Evolutionary conservation across 2,329 filamentous ascomycete genomes (phyloP).

Genomic region (Stachybotrys chlorohalonatus): DNA sequence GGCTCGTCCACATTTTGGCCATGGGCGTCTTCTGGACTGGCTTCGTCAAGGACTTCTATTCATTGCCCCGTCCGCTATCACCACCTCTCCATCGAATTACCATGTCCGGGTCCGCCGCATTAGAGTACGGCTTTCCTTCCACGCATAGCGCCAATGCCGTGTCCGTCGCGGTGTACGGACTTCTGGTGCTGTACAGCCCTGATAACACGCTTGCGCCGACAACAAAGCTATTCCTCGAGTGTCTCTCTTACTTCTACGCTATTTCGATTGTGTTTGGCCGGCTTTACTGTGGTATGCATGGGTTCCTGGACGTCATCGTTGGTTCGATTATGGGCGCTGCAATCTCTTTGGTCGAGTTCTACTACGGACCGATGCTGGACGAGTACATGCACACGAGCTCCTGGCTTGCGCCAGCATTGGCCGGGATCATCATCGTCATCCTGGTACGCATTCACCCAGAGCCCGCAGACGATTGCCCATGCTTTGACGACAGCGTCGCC

Average conservation of each 20-base stretch:
- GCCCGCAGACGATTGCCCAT: constrained; percentile 92
- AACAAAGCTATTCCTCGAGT: constrained; percentile 54
- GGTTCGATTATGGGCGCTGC: constrained; percentile 69
- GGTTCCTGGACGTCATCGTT: constrained; percentile 81
- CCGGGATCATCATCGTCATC: constrained; percentile 58
- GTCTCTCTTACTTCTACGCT: constrained; percentile 73
- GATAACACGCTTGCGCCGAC: constrained; percentile 52
- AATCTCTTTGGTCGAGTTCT: constrained; percentile 50
- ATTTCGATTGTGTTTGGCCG: constrained; percentile 83
- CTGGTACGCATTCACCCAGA: constrained; percentile 89
- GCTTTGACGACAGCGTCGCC: constrained; percentile 91
- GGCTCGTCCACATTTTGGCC: constrained; percentile 67
- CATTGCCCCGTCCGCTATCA: constrained; percentile 82
- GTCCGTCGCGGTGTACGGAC: constrained; percentile 78
- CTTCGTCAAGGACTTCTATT: constrained; percentile 89
- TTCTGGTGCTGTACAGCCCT: constrained; percentile 60
- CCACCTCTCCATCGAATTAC: constrained; percentile 90
- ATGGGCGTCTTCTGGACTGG: constrained; percentile 80
- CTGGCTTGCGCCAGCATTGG: constrained; percentile 54
- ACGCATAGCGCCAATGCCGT: constrained; percentile 97
- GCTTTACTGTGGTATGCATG: constrained; percentile 98
- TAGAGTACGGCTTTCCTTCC: constrained; percentile 96
- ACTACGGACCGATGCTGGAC: constrained; percentile 55
- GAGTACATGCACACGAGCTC: constrained; percentile 58
- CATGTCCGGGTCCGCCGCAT: constrained; percentile 89